Base-by-base conservation (phyloP, 176 grass and related monocot genomes). In the Aechmea fasciata region DNA sequence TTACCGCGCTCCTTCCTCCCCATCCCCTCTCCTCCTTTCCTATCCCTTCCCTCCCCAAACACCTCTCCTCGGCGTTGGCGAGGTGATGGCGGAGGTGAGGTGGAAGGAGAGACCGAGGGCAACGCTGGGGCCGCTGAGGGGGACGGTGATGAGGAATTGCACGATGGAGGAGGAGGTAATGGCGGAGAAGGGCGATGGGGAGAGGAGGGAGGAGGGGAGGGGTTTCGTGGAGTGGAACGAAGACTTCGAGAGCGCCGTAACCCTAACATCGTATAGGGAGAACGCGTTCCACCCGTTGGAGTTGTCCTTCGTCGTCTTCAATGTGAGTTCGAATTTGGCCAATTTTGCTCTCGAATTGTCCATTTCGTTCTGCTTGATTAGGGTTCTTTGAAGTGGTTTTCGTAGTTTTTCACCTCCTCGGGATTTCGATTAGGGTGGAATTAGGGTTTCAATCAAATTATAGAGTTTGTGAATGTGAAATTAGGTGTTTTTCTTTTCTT, bases 241-340 rank as follows among this genome's bases (percentile, higher is more conserved):
- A 74, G 94, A 90, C 72, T 99, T 99, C 80, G 80, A 82, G 73
- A 81, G 70, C 26, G 85, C 83, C 1, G 79, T 81, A 25, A 74
- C 87, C 57, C 77, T 99, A 25, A 69, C 83, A 47, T 67, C 80
- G 18, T 82, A 90, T n/a, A 86, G 86, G 24, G 90, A 99, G 47
- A 57, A 70, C 14, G 71, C 75, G 51, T 99, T 99, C 82, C 80
- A 85, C 9, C 84, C 94, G 0, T 99, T 89, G 94, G 89, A 85
- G 10, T 50, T 99, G 73, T 69, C 77, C 66, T 88, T 99, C 75
- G 74, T 76, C 81, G 79, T 97, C 49, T 80, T 92, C 75, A 81
- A 83, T 79, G 89, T 97, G 77, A 97, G 86, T 85, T 28, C 59
- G 71, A 47, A 57, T 66, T 76, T 41, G 51, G 54, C 63, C 54